phyloP scores from a whole-genome alignment of 140 eudicot species.

The Erigeron philadelphicus region DNA sequence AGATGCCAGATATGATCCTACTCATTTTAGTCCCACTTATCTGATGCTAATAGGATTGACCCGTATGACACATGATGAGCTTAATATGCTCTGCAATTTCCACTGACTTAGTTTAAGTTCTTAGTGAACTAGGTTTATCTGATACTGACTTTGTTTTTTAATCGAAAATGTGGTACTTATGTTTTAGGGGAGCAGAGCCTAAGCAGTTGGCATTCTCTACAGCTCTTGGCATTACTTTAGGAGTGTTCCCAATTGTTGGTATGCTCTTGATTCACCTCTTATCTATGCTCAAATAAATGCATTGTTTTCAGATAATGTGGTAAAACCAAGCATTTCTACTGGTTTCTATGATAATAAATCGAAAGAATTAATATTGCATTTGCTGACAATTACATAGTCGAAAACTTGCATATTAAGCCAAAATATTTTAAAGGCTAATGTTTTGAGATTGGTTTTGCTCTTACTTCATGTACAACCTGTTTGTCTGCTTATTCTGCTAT shows the following conservation, averaged over 20 bases:
- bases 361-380: background rate
- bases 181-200: constrained; percentile 85
- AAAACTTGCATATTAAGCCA: constrained; percentile 2
- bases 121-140: constrained; percentile 7
- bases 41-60: constrained; percentile 8
- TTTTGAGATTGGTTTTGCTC: background rate
- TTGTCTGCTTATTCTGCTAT: constrained; percentile 5
- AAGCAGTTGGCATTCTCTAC: constrained; percentile 84
- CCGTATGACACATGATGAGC: constrained; percentile 5
- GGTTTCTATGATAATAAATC: background rate
- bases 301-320: background rate
- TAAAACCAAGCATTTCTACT: constrained; percentile 1
- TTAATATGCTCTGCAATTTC: background rate
- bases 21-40: background rate
- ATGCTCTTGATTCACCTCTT: constrained; percentile 22
- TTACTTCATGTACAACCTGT: background rate
- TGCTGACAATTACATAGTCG: constrained; percentile 11
- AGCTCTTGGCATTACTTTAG: constrained; percentile 76
- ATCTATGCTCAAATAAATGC: constrained; percentile 4
- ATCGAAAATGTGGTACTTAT: constrained; percentile 9
- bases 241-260: constrained; percentile 90
- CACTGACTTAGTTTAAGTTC: background rate
- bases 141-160: constrained; percentile 1
- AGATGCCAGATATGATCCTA: background rate
- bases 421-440: background rate